Evolutionary conservation across 345 rosid genomes (phyloP), one percentile per base, ranked within the genome.

Genomic region (Citrus hindsii): DNA sequence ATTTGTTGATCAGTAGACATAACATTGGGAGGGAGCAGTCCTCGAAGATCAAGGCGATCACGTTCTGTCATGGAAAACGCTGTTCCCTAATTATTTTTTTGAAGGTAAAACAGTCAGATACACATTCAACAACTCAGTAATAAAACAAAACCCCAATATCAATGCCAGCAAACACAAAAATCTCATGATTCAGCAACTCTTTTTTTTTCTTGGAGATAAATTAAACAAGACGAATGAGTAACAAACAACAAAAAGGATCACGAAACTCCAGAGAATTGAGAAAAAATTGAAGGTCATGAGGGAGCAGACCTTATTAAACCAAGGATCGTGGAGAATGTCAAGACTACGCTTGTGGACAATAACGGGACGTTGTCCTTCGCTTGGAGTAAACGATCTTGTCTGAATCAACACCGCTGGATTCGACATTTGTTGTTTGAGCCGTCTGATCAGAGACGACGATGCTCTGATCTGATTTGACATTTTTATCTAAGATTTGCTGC

Each of bases 241-340:
- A 51, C 2, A 51, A 51, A 51, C 56, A 51, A 5, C 22, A 51
- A 13, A 6, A 51, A 51, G 56, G 56, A 51, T 51, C 19, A 16
- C 56, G 7, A 51, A 65, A 65, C 24, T 18, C 18, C 42, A 19
- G 5, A 7, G 24, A 21, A 33, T 7, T 22, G 14, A 8, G 21
- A 13, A 37, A 65, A 65, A 51, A 51, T 3, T 51, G 55, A 51
- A 16, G 56, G 19, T 51, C 56, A 5, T 51, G 21, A 51, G 56
- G 1, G 5, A 22, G n/a, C 7, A 4, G 59, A 35, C 98, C 97
- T 92, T 96, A 83, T 96, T 96, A 92, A 96, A 96, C 99, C 97
- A 93, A 69, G 99, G 98, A 82, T 96, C 98, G 74, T 94, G 99
- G 78, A 96, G 99, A 76, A 94, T 94, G 60, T 96, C 98, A 69